phyloP scores from a whole-genome alignment of 768 basidiomycete genomes.

The Pleurotus cornucopiae region DNA sequence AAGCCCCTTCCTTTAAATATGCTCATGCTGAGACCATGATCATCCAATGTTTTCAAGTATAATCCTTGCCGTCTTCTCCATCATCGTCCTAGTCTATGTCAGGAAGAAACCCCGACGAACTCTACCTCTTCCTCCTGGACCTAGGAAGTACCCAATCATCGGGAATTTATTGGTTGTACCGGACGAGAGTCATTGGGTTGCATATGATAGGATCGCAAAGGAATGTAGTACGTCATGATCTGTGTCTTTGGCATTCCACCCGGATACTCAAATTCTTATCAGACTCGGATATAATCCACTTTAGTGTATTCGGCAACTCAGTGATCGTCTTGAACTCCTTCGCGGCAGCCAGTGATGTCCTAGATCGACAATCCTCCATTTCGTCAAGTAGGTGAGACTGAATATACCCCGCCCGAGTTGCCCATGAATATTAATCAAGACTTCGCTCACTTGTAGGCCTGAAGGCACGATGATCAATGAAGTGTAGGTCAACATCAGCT shows the following conservation, averaged over 20 bases:
- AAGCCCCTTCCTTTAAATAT: too few relatives aligned
- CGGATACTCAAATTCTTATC: background rate
- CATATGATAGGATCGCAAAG: slow-evolving; percentile 18
- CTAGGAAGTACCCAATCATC: slow-evolving; percentile 18
- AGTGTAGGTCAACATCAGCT: background rate
- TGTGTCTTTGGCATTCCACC: background rate
- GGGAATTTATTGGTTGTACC: slow-evolving; percentile 20
- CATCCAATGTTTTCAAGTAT: too few relatives aligned
- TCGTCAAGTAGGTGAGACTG: slow-evolving; percentile 35
- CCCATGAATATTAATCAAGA: too few relatives aligned
- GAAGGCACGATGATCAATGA: background rate
- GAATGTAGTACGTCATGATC: slow-evolving; percentile 10
- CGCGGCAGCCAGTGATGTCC: slow-evolving; percentile 39
- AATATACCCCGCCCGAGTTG: too few relatives aligned
- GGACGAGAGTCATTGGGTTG: slow-evolving; percentile 13
- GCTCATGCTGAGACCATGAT: too few relatives aligned
- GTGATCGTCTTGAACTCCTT: slow-evolving; percentile 47
- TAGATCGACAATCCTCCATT: slow-evolving; percentile 48
- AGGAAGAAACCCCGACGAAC: background rate
- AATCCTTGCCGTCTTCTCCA: too few relatives aligned
- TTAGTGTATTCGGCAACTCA: slow-evolving; percentile 37
- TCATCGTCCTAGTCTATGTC: too few relatives aligned
- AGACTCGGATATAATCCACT: slow-evolving; percentile 38
- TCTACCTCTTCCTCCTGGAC: slow-evolving; percentile 22
- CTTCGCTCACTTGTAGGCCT: background rate